phyloP scores from a whole-genome alignment of 2,329 filamentous ascomycete species.

The Fusarium anguioides region DNA sequence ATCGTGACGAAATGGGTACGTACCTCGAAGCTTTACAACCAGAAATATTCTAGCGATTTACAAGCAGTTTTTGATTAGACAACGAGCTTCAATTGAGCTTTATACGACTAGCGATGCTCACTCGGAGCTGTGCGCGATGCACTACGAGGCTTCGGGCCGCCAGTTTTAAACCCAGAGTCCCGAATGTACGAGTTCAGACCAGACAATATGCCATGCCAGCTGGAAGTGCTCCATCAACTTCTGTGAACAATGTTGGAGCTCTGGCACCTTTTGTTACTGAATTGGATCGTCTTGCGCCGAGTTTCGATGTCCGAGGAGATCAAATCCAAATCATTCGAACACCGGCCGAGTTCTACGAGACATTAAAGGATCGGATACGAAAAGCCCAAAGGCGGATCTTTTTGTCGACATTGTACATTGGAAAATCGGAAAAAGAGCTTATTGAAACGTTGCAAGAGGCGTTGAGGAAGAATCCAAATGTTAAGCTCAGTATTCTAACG shows the following conservation, averaged over 20 bases:
- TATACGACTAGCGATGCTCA: slow-evolving; percentile 47
- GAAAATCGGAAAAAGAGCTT: slow-evolving; percentile 90
- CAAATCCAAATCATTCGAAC: slow-evolving; percentile 83
- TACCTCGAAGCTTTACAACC: slow-evolving; percentile 25
- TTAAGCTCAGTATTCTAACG: slow-evolving; percentile 89
- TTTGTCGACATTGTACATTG: slow-evolving; percentile 96
- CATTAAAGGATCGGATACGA: slow-evolving; percentile 87
- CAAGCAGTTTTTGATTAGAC: slow-evolving; percentile 23
- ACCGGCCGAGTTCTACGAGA: slow-evolving; percentile 90
- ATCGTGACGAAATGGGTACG: slow-evolving; percentile 38
- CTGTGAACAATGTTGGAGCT: slow-evolving; percentile 50
- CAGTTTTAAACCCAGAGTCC: slow-evolving; percentile 38
- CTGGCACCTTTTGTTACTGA: slow-evolving; percentile 72
- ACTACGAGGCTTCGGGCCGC: slow-evolving; percentile 41
- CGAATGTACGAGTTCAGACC: slow-evolving; percentile 51
- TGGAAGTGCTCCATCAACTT: slow-evolving; percentile 39
- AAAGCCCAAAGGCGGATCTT: slow-evolving; percentile 84
- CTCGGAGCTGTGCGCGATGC: slow-evolving; percentile 51
- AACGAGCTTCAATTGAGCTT: slow-evolving; percentile 4
- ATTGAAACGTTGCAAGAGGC: slow-evolving; percentile 82
- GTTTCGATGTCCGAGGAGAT: slow-evolving; percentile 85
- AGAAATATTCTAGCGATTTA: slow-evolving; percentile 36
- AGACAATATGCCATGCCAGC: slow-evolving; percentile 55
- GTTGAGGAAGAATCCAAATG: slow-evolving; percentile 76
- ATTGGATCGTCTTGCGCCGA: slow-evolving; percentile 89